Base-by-base conservation (phyloP, 176 grass and related monocot genomes). In the Bromus sterilis region DNA sequence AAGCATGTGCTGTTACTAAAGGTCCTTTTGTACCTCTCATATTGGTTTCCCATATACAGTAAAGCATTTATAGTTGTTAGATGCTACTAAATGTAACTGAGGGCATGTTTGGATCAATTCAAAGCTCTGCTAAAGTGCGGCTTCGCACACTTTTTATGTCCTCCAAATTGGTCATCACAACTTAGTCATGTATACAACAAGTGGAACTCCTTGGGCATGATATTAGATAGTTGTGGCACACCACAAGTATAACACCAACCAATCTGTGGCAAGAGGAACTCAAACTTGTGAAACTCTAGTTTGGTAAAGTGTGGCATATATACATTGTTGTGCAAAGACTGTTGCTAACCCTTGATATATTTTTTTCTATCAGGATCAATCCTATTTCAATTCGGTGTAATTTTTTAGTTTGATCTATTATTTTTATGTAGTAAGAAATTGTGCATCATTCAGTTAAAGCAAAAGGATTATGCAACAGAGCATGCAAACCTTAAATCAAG, bases 401-500 rank as follows among this genome's bases (percentile, higher is more conserved):
- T 49, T 49, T 4, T 73, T 49, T 49, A 31, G 9, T 28, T 72
- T 66, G 35, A 68, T 32, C 37, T 39, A 39, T 39, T 39, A 56
- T 39, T 39, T 39, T 39, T 39, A 39, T 39, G 37, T 9, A 39
- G 37, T 24, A 37, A n/a, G 1, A 39, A 68, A 40, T n/a, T n/a
- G 37, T 39, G 37, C 37, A 68, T 34, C n/a, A 34, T 65, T 5
- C 37, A 24, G 71, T 74, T 9, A 39, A 39, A 39, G 10, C 37
- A 39, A 34, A 32, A 9, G 9, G 32, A 53, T 4, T 32, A 11
- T 33, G 10, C 13, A 53, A 33, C 2, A 16, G 48, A 72, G 36
- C 32, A 39, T 71, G 37, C 49, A 39, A 65, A 88, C 86, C 74
- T 88, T 63, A 88, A 53, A 9, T 61, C 30, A 14, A 88, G 70